Conservation (phyloP, 495 filamentous ascomycete genomes). For the Tuber microsphaerosporum region DNA sequence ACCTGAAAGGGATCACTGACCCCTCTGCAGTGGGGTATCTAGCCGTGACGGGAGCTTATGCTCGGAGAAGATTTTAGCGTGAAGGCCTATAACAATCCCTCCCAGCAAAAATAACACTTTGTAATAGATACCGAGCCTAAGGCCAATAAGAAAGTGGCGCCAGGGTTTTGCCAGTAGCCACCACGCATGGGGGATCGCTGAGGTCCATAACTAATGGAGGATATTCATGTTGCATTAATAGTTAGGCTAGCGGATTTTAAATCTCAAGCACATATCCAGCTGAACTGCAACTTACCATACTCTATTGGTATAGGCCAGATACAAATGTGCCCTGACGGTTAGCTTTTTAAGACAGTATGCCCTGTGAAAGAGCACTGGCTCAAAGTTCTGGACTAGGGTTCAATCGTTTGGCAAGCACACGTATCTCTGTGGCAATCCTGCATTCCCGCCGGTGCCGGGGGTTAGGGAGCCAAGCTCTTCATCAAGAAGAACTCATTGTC, state of each 20-base stretch:
- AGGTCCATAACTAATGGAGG: neutral
- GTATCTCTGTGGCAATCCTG: neutral
- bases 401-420: neutral
- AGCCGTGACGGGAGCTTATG: neutral
- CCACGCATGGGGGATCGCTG: neutral
- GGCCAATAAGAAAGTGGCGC: neutral
- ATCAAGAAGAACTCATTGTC: neutral
- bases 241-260: neutral
- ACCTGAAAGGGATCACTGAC: neutral
- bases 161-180: neutral
- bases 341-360: neutral
- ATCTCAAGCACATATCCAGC: neutral
- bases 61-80: neutral
- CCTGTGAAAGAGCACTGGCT: neutral
- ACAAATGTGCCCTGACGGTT: neutral
- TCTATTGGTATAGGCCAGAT: neutral
- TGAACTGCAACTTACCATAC: neutral
- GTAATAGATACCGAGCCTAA: neutral
- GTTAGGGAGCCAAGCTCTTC: neutral
- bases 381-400: neutral
- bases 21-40: neutral
- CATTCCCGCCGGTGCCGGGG: neutral
- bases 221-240: slow-evolving; percentile 1
- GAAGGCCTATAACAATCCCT: neutral
- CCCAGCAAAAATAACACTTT: neutral